Conservation (phyloP, 768 basidiomycete genomes). For the Guyanaporus albipodus region DNA sequence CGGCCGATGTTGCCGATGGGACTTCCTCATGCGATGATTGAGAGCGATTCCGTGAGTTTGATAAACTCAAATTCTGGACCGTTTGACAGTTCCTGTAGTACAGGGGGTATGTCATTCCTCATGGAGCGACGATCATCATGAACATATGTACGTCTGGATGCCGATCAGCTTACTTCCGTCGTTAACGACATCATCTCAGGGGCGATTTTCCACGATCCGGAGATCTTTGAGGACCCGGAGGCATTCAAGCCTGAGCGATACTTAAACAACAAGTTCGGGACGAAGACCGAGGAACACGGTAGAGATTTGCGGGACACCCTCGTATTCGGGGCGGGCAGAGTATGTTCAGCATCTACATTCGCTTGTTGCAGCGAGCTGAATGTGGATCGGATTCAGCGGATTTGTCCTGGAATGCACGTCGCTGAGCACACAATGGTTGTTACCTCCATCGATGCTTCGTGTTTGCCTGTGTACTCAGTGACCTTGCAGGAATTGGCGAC, state of each 20-base stretch:
- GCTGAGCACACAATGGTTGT: slow-evolving; percentile 5
- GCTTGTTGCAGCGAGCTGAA: not conserved
- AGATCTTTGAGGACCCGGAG: slow-evolving; percentile 2
- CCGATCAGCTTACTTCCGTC: too few relatives aligned
- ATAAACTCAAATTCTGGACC: too few relatives aligned
- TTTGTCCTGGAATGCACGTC: slow-evolving; percentile 6
- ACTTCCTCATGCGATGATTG: slow-evolving; percentile 4
- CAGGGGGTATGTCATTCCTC: not conserved
- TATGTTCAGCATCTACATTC: not conserved
- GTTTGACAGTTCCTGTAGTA: slow-evolving; percentile 1
- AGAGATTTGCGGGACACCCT: slow-evolving; percentile 5
- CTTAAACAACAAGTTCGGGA: slow-evolving; percentile 1
- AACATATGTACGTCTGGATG: not conserved
- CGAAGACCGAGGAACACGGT: slow-evolving; percentile 1
- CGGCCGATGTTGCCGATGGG: slow-evolving; percentile 3
- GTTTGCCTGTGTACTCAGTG: not conserved
- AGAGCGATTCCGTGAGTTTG: not conserved
- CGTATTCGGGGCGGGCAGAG: slow-evolving; percentile 3
- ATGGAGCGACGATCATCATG: not conserved
- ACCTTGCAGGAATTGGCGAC: not conserved
- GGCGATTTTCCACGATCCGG: slow-evolving; percentile 2
- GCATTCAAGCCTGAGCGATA: slow-evolving; percentile 3
- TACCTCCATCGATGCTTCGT: too few relatives aligned
- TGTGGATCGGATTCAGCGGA: not conserved
- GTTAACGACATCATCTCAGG: not conserved